Conservation (phyloP, 352 stramenopile genomes). For the Globisporangium polare region DNA sequence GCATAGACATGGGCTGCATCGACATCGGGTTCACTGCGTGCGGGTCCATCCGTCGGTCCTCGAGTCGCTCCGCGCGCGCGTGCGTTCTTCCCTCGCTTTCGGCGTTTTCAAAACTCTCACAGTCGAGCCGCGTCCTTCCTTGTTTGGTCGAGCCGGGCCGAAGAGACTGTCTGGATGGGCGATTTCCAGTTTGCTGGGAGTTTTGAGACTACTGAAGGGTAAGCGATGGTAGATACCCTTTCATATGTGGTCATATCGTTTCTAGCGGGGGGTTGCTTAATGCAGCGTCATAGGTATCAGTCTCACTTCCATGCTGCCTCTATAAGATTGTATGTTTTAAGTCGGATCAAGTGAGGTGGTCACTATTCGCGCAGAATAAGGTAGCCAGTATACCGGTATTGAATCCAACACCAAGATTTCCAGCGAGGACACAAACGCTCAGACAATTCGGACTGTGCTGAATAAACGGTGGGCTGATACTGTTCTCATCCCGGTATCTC, state of each 20-base stretch:
- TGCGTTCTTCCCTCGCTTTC: background rate
- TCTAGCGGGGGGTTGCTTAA: background rate
- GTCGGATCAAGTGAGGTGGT: background rate
- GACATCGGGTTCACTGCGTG: constrained; percentile 62
- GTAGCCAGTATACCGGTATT: background rate
- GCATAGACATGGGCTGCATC: constrained; percentile 70
- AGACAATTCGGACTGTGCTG: background rate
- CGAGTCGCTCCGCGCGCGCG: background rate
- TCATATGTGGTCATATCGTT: background rate
- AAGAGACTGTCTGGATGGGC: background rate
- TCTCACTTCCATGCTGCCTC: too few relatives aligned
- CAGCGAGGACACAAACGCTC: background rate
- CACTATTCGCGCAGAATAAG: background rate
- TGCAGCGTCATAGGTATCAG: background rate
- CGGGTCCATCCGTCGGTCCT: constrained; percentile 40
- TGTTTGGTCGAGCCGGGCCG: background rate
- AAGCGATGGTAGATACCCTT: background rate
- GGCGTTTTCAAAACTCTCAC: constrained; percentile 3
- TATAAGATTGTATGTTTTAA: background rate
- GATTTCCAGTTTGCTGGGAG: background rate
- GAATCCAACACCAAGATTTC: background rate
- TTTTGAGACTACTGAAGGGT: too few relatives aligned
- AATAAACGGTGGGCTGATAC: background rate
- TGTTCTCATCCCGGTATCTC: background rate
- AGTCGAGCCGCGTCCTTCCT: too few relatives aligned